Base-by-base conservation (phyloP, 2,329 filamentous ascomycete genomes). In the Daldinia eschscholtzii region DNA sequence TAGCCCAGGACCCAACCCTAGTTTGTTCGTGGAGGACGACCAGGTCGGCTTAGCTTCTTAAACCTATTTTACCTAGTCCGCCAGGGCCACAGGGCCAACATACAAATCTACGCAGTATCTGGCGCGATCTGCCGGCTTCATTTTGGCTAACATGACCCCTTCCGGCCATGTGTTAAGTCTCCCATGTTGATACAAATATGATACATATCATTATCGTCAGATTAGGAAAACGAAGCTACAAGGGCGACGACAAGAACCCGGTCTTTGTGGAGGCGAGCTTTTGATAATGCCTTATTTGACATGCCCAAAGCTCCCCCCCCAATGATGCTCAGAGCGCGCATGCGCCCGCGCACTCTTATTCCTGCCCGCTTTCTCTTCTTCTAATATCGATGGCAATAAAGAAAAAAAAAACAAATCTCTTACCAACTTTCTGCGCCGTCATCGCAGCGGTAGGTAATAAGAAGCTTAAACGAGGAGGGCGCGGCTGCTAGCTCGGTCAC, bases 121-220 rank as follows among this genome's bases (percentile, higher is more conserved):
- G 58, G 65, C 59, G 62, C 66, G 64, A 71, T 72, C 68, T 72
- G 64, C 70, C 70, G 70, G 59, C 68, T 62, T 72, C 70, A 66
- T 67, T 70, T 67, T 67, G 35, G 64, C 15, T 61, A 61, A 41
- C 62, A 30, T 66, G 56, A 26, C 60, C 57, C n/a, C 62, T 64
- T 57, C 30, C 46, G 35, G 39, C 23, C 30, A 9, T 59, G 28
- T 58, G 55, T 57, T 56, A 60, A 50, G 39, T 53, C 59, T 61
- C 62, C 63, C 63, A 62, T 60, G 67, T 67, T 68, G 65, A 74
- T 62, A 70, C 66, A 64, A 55, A 63, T 44, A 64, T 70, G 46
- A 72, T 68, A 67, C 57, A 59, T 61, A 46, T 59, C 57, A 61
- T 57, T 62, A 68, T 68, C 20, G 44, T 61, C 67, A 53, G 46